Evolutionary conservation across 106 monocot species (phyloP).

Genomic region (Dendrobium huoshanense): DNA sequence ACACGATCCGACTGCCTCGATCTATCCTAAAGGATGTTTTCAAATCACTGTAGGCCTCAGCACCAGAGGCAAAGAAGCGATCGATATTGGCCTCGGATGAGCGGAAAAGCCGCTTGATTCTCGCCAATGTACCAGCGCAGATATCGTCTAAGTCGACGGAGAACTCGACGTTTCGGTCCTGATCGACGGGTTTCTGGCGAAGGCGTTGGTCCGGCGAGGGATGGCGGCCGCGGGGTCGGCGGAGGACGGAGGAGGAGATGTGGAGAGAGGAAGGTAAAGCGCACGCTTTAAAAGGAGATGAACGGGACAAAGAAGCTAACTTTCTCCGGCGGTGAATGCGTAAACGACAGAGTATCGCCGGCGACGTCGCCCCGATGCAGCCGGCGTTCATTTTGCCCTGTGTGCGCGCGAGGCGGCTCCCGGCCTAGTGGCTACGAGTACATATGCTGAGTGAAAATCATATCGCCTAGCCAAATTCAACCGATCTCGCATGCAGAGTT

Average conservation of each 20-base stretch:
- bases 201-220: neutral
- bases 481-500: too few species aligned
- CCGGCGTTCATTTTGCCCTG: neutral
- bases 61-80: slow-evolving; percentile 37
- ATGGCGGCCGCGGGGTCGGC: neutral
- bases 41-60: slow-evolving; percentile 57
- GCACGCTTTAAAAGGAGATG: neutral
- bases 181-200: slow-evolving; percentile 4
- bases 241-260: slow-evolving; percentile 1
- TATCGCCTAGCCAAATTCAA: too few species aligned
- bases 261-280: neutral
- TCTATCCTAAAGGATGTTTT: slow-evolving; percentile 41
- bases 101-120: slow-evolving; percentile 6
- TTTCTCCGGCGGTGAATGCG: neutral
- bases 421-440: too few species aligned
- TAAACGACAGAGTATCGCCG: neutral
- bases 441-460: too few species aligned
- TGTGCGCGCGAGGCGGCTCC: too few species aligned
- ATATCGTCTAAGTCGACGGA: slow-evolving; percentile 33
- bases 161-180: slow-evolving; percentile 25
- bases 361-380: neutral
- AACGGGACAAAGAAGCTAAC: neutral
- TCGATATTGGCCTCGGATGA: slow-evolving; percentile 20
- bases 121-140: slow-evolving; percentile 17
- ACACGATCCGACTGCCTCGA: slow-evolving; percentile 31